These are phyloP conservation scores for Aspergillus clavatus DNA, from an alignment of 2,329 filamentous ascomycete genomes.

Conservation along the genomic window DNA sequence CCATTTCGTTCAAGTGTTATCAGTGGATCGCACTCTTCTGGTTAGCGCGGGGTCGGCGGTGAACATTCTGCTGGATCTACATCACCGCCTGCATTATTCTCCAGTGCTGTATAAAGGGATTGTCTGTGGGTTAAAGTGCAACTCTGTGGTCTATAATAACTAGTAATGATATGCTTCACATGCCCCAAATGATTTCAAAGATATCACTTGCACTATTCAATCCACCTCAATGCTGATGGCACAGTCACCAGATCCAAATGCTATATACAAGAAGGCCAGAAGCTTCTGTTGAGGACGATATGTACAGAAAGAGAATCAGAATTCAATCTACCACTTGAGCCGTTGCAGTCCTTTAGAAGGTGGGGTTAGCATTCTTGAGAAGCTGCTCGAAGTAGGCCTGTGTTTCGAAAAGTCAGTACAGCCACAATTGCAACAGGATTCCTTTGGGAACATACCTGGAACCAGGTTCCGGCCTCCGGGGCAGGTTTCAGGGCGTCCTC, in stretches of 20 bases:
- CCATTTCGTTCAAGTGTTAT: slow-evolving; percentile 19
- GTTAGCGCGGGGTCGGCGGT: slow-evolving; percentile 29
- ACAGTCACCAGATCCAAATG: not conserved
- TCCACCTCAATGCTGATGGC: not conserved
- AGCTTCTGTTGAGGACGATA: not conserved
- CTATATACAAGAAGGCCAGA: slow-evolving; percentile 6
- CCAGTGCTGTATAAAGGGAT: not conserved
- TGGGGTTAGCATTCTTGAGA: slow-evolving; percentile 25
- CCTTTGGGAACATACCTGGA: slow-evolving; percentile 43
- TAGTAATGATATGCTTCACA: too few relatives aligned
- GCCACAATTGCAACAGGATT: slow-evolving; percentile 21
- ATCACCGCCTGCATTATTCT: slow-evolving; percentile 15
- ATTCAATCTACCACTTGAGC: not conserved
- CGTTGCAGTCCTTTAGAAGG: slow-evolving; percentile 14
- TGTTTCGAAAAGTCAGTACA: slow-evolving; percentile 1
- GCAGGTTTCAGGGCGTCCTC: slow-evolving; percentile 56
- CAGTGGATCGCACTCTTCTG: slow-evolving; percentile 17
- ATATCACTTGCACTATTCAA: not conserved
- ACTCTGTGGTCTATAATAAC: too few relatives aligned
- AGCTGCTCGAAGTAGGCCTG: slow-evolving; percentile 29
- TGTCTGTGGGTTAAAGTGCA: too few relatives aligned
- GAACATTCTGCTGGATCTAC: slow-evolving; percentile 3
- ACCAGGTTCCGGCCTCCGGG: slow-evolving; percentile 67
- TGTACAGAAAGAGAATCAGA: not conserved
- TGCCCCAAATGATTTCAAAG: not conserved